Percentiles rank a stretch among this genome's conserved stretches.
These are phyloP conservation scores for Neofusicoccum cordaticola DNA, from an alignment of 2,329 filamentous ascomycete species.

Conservation along the genomic window DNA sequence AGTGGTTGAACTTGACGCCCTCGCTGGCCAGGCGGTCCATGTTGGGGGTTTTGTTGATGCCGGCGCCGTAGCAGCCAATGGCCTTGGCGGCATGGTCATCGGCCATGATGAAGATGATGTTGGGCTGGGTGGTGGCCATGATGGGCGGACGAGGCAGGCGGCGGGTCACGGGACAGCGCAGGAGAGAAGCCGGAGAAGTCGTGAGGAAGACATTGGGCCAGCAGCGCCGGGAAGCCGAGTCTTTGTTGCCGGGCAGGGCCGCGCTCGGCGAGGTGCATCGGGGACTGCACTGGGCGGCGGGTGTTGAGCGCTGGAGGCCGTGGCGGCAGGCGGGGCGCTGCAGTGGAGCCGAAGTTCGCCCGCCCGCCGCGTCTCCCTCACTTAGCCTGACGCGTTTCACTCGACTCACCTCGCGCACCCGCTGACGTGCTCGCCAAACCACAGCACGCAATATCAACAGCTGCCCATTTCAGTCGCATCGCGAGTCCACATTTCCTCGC, in stretches of 20 bases:
- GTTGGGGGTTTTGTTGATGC: conserved; percentile 53
- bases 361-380: neutral
- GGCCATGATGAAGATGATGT: conserved; percentile 55
- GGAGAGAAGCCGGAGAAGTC: neutral
- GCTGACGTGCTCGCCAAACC: neutral
- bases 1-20: conserved; percentile 53
- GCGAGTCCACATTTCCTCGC: neutral
- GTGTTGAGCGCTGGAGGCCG: too few relatives aligned
- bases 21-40: conserved; percentile 50
- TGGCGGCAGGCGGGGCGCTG: too few relatives aligned
- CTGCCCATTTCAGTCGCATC: neutral
- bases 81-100: conserved; percentile 55
- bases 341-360: neutral
- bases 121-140: conserved; percentile 22
- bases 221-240: neutral
- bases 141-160: neutral
- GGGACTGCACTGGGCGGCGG: too few relatives aligned
- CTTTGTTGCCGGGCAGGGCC: neutral
- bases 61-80: conserved; percentile 50
- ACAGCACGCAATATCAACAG: conserved; percentile 5
- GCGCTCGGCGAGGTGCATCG: too few relatives aligned
- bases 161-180: neutral
- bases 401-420: neutral
- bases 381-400: neutral
- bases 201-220: neutral